phyloP scores from a whole-genome alignment of 2,329 filamentous ascomycete genomes.

The Daldinia sp. region DNA sequence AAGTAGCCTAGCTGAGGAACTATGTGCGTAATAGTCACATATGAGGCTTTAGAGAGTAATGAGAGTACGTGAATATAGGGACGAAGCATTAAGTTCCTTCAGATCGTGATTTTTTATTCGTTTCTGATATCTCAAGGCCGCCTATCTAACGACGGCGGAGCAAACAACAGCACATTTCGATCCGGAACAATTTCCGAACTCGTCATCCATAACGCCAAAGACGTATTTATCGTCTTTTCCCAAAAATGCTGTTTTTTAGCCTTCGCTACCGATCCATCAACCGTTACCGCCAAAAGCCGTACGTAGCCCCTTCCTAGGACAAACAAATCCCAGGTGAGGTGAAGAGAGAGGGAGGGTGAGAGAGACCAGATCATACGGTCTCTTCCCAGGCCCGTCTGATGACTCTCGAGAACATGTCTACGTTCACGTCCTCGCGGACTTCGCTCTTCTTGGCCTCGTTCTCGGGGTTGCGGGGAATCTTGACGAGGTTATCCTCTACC shows the following conservation, averaged over 20 bases:
- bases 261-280: slow-evolving; percentile 9
- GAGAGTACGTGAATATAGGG: neutral
- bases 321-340: neutral
- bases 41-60: neutral
- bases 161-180: slow-evolving; percentile 24
- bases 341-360: too few relatives aligned
- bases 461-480: slow-evolving; percentile 92
- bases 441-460: slow-evolving; percentile 97
- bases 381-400: slow-evolving; percentile 90
- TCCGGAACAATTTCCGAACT: slow-evolving; percentile 28
- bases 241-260: slow-evolving; percentile 41
- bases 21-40: neutral
- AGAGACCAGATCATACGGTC: slow-evolving; percentile 62
- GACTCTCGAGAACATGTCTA: slow-evolving; percentile 85
- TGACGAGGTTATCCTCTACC: slow-evolving; percentile 75
- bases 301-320: neutral
- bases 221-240: slow-evolving; percentile 35
- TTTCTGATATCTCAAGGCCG: slow-evolving; percentile 39
- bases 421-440: slow-evolving; percentile 93
- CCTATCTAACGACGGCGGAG: slow-evolving; percentile 34
- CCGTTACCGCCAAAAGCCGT: neutral
- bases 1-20: neutral
- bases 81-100: slow-evolving; percentile 20
- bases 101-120: slow-evolving; percentile 44
- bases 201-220: slow-evolving; percentile 41